phyloP scores from a whole-genome alignment of 2,329 filamentous ascomycete genomes.

The Colletotrichum navitas region DNA sequence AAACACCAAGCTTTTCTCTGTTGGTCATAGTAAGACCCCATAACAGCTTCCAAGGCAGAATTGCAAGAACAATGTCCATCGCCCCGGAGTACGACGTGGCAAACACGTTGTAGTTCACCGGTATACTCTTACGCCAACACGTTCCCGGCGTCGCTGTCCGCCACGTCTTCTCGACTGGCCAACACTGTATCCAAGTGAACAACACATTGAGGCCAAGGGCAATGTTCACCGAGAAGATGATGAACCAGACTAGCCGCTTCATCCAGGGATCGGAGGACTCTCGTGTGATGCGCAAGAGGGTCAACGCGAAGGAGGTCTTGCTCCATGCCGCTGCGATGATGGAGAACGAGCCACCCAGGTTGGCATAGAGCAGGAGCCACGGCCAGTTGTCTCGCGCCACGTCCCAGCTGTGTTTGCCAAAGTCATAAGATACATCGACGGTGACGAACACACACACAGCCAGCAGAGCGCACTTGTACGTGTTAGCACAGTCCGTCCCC shows the following conservation, averaged over 20 bases:
- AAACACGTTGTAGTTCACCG: conserved; percentile 50
- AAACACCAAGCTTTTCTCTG: conserved; percentile 56
- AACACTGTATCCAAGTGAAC: conserved; percentile 47
- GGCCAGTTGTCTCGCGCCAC: conserved; percentile 34
- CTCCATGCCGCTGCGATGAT: conserved; percentile 46
- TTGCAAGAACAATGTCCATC: conserved; percentile 56
- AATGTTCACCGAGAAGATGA: conserved; percentile 46
- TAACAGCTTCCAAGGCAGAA: conserved; percentile 57
- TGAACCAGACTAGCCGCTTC: conserved; percentile 46
- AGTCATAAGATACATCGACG: conserved; percentile 35
- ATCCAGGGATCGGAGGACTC: conserved; percentile 44
- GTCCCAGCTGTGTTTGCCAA: conserved; percentile 41
- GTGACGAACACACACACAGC: conserved; percentile 32
- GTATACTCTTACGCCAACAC: conserved; percentile 46
- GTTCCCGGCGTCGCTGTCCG: conserved; percentile 43
- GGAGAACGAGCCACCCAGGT: conserved; percentile 42
- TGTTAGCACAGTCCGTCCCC: not conserved
- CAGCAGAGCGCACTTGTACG: conserved; percentile 24
- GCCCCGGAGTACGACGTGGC: conserved; percentile 50
- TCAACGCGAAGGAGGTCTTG: conserved; percentile 50
- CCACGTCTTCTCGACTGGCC: conserved; percentile 46
- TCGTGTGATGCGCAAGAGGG: conserved; percentile 46
- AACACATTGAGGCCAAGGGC: conserved; percentile 44
- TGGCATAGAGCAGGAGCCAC: conserved; percentile 41
- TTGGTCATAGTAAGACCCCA: conserved; percentile 55